Conservation (phyloP, 2,329 filamentous ascomycete species). For the Dactylellina leptospora region DNA sequence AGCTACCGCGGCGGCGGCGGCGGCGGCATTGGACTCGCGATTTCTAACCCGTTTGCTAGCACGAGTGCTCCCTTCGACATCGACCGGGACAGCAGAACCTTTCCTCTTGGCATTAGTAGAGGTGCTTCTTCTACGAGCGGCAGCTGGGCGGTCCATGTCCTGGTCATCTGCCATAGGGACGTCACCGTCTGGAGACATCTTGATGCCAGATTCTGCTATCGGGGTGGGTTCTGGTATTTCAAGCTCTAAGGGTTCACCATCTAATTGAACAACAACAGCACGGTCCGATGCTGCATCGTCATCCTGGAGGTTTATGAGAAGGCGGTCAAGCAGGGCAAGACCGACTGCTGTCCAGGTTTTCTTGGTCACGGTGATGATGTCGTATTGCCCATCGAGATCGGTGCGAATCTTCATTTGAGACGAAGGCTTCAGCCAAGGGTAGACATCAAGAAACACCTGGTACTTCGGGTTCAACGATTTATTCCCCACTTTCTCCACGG, state of each 20-base stretch:
- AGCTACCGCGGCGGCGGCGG: conserved; percentile 61
- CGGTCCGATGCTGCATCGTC: conserved; percentile 33
- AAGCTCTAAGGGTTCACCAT: conserved; percentile 45
- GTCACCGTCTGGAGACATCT: conserved; percentile 53
- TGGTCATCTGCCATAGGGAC: conserved; percentile 56
- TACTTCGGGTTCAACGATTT: conserved; percentile 49
- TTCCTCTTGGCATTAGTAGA: conserved; percentile 57
- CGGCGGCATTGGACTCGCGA: conserved; percentile 66
- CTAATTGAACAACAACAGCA: conserved; percentile 44
- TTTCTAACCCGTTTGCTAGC: conserved; percentile 71
- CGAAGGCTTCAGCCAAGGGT: conserved; percentile 43
- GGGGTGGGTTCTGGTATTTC: conserved; percentile 42
- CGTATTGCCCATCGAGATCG: conserved; percentile 24
- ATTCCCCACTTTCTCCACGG: conserved; percentile 41
- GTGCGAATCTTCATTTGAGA: conserved; percentile 31
- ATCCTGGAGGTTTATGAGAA: conserved; percentile 25
- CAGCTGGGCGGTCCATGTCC: conserved; percentile 36
- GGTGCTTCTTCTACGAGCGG: conserved; percentile 54
- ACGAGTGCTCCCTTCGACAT: conserved; percentile 55
- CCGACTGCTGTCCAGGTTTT: conserved; percentile 48
- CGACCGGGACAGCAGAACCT: conserved; percentile 55
- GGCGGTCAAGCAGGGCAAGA: conserved; percentile 39
- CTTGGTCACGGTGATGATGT: conserved; percentile 35
- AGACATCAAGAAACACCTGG: conserved; percentile 42
- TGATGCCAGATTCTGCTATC: conserved; percentile 27